Conservation (phyloP, 1,284 basidiomycete genomes). For the Tilletia walkeri region DNA sequence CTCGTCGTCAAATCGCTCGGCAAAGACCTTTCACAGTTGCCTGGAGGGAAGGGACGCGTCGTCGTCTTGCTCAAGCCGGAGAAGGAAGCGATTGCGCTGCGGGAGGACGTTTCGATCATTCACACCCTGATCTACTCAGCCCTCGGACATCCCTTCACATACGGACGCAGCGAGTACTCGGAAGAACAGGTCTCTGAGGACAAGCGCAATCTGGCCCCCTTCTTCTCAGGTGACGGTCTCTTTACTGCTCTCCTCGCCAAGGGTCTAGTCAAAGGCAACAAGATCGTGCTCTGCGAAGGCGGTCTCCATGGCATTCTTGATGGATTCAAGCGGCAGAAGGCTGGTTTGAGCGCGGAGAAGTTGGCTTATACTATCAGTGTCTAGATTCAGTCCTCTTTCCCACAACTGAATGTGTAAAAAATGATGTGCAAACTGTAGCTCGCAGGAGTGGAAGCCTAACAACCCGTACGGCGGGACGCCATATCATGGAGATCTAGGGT, state of each 20-base stretch:
- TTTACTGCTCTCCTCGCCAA: constrained; percentile 35
- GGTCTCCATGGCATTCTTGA: constrained; percentile 36
- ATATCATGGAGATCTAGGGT: too few relatives aligned
- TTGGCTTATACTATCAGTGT: constrained; percentile 38
- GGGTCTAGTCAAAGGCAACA: constrained; percentile 41
- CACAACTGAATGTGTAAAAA: too few relatives aligned
- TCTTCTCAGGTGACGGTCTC: constrained; percentile 30
- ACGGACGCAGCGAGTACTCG: constrained; percentile 36
- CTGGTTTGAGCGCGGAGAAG: constrained; percentile 47
- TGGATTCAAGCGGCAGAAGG: constrained; percentile 42
- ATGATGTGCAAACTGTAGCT: too few relatives aligned
- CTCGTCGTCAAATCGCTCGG: constrained; percentile 39
- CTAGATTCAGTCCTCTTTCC: neutral
- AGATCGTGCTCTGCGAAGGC: constrained; percentile 35
- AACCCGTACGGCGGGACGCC: too few relatives aligned
- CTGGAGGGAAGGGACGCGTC: constrained; percentile 33
- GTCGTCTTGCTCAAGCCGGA: constrained; percentile 44
- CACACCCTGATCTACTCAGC: constrained; percentile 43
- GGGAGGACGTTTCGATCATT: constrained; percentile 42
- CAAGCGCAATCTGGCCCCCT: constrained; percentile 23
- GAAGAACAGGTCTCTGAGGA: constrained; percentile 20
- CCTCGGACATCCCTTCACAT: constrained; percentile 37
- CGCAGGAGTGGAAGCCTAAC: too few relatives aligned
- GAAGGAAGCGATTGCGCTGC: constrained; percentile 36
- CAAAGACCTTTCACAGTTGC: neutral